A percentile compares a stretch with the other conserved stretches of the same genome.
Conservation (phyloP, 306 rosid genomes). For the Hylodesmum podocarpum region DNA sequence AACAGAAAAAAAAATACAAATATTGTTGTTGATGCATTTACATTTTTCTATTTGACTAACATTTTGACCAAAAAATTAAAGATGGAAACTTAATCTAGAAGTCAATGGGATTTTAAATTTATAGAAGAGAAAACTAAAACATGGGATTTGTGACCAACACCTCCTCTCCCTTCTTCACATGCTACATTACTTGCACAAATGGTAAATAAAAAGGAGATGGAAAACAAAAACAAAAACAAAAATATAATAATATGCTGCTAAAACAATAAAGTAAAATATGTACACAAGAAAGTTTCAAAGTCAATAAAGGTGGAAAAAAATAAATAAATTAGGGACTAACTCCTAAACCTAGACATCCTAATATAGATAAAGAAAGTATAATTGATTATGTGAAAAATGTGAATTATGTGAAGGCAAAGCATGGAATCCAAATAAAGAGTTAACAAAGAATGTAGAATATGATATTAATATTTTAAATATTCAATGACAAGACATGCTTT, state of each 20-base stretch:
- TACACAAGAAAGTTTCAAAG: conserved; percentile 8
- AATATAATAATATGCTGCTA: not conserved
- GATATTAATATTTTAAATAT: not conserved
- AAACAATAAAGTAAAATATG: conserved; percentile 12
- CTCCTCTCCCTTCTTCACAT: not conserved
- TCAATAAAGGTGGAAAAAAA: conserved; percentile 19
- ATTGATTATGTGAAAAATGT: conserved; percentile 34
- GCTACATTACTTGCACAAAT: not conserved
- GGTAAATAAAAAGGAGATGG: not conserved
- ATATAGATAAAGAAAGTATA: conserved; percentile 11
- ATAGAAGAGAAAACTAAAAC: too few species aligned
- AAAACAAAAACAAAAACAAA: not conserved
- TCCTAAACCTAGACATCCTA: not conserved
- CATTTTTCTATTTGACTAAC: too few species aligned
- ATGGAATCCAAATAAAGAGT: conserved; percentile 25
- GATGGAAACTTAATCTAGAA: too few species aligned
- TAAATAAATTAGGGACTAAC: conserved; percentile 17
- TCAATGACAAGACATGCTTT: conserved; percentile 13
- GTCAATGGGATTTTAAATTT: too few species aligned
- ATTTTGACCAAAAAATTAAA: too few species aligned
- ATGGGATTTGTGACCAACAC: not conserved
- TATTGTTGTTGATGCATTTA: too few species aligned
- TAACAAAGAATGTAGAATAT: not conserved
- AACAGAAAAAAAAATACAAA: too few species aligned
- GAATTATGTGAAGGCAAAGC: conserved; percentile 20